Evolutionary conservation across 2,329 filamentous ascomycete species (phyloP), one percentile per base, ranked within the genome.

Genomic region (Apiospora kogelbergensis): DNA sequence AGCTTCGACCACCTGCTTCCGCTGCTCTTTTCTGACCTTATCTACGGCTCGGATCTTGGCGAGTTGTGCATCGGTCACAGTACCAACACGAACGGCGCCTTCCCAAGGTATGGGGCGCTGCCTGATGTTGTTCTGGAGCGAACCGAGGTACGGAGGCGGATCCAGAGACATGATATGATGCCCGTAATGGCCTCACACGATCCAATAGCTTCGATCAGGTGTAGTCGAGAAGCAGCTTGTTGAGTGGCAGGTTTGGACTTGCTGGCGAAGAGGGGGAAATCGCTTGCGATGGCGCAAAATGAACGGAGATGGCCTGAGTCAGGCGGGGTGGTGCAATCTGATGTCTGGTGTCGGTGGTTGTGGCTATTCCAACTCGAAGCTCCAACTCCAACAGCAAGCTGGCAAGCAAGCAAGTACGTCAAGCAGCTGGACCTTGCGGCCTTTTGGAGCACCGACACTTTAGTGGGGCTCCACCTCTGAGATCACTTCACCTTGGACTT

Each of bases 91-190:
- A 74, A 97, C 94, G 76, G 95, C 95, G 76, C 95, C 95, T 82
- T 98, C 95, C 96, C 96, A 99, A 69, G 95, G 95, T 82, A 99
- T 97, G 73, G 95, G 95, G 74, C 96, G 90, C 78, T 93, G 92
- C 79, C 96, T 93, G 80, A 98, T 97, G 86, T 98, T 98, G 89
- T 93, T 97, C 85, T 97, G 95, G 75, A 98, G 88, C 74, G 94
- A 95, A 79, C 84, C 83, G 69, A 90, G 90, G 82, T 98, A 98
- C 70, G 93, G 93, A 70, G 95, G 95, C 75, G 94, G 92, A 80
- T 98, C 94, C 81, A 97, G 89, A 80, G 94, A 95, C 95, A 98
- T 98, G 75, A 67, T 76, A 98, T 98, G 75, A 67, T 76, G 75
- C 67, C 67, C 46, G 53, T 37, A 37, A 60, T 60, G 53, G 53